Conservation (phyloP, 306 rosid genomes). For the Rosa rugosa region DNA sequence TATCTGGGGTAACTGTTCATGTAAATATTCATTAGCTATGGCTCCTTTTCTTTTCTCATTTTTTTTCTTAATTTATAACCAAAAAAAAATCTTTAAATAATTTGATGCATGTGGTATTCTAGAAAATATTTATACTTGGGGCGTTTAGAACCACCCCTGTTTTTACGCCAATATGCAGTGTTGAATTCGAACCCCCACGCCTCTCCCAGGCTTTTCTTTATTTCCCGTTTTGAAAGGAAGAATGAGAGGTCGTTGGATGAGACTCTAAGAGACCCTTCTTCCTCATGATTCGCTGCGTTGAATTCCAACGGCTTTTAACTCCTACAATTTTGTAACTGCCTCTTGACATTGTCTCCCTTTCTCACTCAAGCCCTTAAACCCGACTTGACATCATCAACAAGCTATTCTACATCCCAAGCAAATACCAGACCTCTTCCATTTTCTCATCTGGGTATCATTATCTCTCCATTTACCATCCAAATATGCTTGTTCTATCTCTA, state of each 20-base stretch:
- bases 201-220: slow-evolving; percentile 18
- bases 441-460: slow-evolving; percentile 2
- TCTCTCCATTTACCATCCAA: not conserved
- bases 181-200: slow-evolving; percentile 16
- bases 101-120: no score
- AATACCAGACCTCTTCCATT: not conserved
- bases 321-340: slow-evolving; percentile 34
- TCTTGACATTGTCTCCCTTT: slow-evolving; percentile 33
- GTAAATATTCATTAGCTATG: no score
- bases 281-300: slow-evolving; percentile 30
- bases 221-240: slow-evolving; percentile 37
- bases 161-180: not conserved
- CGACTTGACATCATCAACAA: not conserved
- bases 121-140: no score
- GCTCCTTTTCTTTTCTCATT: no score
- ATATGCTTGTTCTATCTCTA: not conserved
- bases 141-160: not conserved
- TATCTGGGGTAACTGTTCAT: no score
- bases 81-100: no score
- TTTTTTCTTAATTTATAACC: no score
- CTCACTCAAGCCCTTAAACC: not conserved
- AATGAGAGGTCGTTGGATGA: slow-evolving; percentile 25
- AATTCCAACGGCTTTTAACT: slow-evolving; percentile 28
- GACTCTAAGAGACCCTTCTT: slow-evolving; percentile 8
- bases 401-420: not conserved